Conservation (phyloP, 2,329 filamentous ascomycete species). For the Lomentospora prolificans region DNA sequence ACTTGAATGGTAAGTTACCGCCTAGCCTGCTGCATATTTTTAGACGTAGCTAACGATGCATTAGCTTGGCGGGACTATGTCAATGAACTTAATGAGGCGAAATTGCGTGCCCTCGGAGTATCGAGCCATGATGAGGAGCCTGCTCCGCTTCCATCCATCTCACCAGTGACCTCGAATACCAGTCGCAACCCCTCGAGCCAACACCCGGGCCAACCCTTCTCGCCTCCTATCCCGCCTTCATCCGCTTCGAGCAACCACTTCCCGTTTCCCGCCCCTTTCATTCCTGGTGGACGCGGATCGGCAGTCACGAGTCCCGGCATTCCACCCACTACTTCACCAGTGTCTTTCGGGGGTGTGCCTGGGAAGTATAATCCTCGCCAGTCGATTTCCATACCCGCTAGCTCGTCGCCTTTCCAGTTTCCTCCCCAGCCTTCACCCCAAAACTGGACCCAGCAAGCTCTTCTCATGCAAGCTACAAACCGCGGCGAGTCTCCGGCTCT, state of each 20-base stretch:
- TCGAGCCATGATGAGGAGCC: conserved; percentile 68
- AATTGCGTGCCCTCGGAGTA: conserved; percentile 83
- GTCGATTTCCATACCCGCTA: conserved; percentile 57
- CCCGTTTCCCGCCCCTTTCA: conserved; percentile 47
- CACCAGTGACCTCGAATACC: conserved; percentile 51
- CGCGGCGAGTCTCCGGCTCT: conserved; percentile 57
- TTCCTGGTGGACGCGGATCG: conserved; percentile 37
- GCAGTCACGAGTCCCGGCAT: conserved; percentile 53
- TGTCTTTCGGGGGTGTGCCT: conserved; percentile 52
- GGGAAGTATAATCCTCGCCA: conserved; percentile 59
- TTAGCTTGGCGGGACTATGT: conserved; percentile 67
- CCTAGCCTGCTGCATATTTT: neutral
- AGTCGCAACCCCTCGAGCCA: conserved; percentile 63
- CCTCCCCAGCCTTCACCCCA: conserved; percentile 51
- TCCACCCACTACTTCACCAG: conserved; percentile 60
- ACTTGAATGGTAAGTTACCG: conserved; percentile 45
- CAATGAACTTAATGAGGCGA: conserved; percentile 76
- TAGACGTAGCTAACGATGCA: conserved; percentile 1
- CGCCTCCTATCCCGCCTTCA: conserved; percentile 70
- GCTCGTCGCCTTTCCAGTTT: conserved; percentile 59
- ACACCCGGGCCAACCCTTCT: conserved; percentile 69
- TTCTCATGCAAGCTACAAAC: conserved; percentile 41
- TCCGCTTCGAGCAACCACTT: conserved; percentile 67
- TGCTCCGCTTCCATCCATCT: conserved; percentile 48
- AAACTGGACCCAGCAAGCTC: conserved; percentile 47